Evolutionary conservation across 305 asterid genomes (phyloP).

Genomic region (Lippia alba): DNA sequence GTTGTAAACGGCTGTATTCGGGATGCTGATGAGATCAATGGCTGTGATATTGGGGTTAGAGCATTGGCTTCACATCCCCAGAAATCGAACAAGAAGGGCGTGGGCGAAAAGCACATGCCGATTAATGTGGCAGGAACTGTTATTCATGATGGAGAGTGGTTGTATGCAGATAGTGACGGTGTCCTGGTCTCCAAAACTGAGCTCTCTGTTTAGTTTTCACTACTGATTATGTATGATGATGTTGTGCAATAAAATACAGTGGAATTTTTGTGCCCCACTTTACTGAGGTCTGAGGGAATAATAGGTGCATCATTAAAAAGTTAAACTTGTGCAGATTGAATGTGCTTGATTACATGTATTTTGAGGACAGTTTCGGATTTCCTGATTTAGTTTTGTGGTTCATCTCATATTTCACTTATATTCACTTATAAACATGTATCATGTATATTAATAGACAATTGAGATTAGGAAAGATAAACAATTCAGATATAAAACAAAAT

Average conservation of each 20-base stretch:
- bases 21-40: conserved; percentile 88
- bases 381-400: too few species aligned
- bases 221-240: not conserved
- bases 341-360: not conserved
- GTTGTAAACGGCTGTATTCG: conserved; percentile 82
- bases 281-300: not conserved
- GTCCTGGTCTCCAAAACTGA: conserved; percentile 73
- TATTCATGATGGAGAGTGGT: conserved; percentile 83
- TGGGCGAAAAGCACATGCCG: conserved; percentile 62
- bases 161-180: conserved; percentile 94
- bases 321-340: not conserved
- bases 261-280: not conserved
- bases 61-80: conserved; percentile 86
- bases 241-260: conserved; percentile 10
- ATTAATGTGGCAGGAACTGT: conserved; percentile 62
- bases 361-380: too few species aligned
- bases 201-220: conserved; percentile 53
- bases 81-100: conserved; percentile 72
- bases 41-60: conserved; percentile 81
- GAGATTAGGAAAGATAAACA: too few species aligned
- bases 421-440: too few species aligned
- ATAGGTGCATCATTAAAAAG: not conserved
- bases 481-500: too few species aligned
- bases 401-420: too few species aligned
- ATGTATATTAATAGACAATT: too few species aligned